phyloP scores from a whole-genome alignment of 805 yeast species.

The Saturnispora serradocipensis region DNA sequence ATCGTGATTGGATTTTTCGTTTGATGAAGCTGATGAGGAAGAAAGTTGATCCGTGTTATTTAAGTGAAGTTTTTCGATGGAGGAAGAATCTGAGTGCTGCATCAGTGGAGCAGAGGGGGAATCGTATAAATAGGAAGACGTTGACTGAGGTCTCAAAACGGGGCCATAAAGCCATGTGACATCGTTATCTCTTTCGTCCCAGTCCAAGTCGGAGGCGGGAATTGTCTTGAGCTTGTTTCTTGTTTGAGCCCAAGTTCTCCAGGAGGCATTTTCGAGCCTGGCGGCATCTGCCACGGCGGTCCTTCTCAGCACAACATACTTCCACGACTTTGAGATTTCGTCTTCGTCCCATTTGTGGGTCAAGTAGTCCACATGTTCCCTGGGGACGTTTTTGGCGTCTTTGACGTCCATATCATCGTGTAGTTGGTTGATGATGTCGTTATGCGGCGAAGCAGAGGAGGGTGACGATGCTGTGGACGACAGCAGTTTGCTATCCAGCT shows the following conservation, averaged over 20 bases:
- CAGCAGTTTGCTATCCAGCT: conserved; percentile 12
- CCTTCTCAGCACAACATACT: conserved; percentile 75
- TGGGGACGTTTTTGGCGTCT: conserved; percentile 71
- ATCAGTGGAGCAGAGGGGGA: neutral
- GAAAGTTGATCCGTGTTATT: neutral
- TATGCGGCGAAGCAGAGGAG: conserved; percentile 1
- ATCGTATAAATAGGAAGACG: neutral
- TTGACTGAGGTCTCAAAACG: conserved; percentile 16
- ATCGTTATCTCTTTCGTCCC: conserved; percentile 88
- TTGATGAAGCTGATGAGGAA: neutral
- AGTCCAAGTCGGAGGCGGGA: conserved; percentile 83
- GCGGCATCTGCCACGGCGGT: conserved; percentile 79
- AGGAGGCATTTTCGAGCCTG: conserved; percentile 74
- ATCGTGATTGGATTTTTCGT: neutral
- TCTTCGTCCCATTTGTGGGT: conserved; percentile 94
- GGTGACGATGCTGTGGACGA: conserved; percentile 1
- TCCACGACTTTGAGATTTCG: conserved; percentile 92
- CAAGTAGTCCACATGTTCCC: conserved; percentile 87
- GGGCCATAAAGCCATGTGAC: conserved; percentile 99
- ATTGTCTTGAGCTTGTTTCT: conserved; percentile 64
- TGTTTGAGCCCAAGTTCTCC: conserved; percentile 97
- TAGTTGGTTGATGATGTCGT: conserved; percentile 20
- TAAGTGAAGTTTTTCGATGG: neutral
- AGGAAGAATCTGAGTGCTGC: neutral
- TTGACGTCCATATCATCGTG: conserved; percentile 80